Percentiles rank a stretch among this genome's conserved stretches.
Conservation (phyloP, 108 stramenopile genomes). For the Cyclotella atomus region DNA sequence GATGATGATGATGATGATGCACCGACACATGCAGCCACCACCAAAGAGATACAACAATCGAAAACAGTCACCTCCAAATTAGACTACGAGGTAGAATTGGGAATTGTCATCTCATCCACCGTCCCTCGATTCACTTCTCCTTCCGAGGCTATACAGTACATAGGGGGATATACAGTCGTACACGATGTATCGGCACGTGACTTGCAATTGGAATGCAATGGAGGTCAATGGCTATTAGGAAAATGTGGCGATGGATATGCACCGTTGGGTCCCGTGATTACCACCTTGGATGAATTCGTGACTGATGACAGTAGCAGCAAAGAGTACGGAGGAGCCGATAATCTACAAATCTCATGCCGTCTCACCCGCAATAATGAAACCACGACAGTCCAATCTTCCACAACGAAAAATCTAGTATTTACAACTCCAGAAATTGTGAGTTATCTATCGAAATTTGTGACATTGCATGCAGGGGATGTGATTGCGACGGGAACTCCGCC, state of each 20-base stretch:
- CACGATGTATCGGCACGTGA: conserved; percentile 70
- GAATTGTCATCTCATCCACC: conserved; percentile 55
- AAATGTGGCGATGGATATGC: conserved; percentile 63
- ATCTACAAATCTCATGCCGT: conserved; percentile 56
- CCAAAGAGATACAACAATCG: conserved; percentile 16
- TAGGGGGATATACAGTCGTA: conserved; percentile 67
- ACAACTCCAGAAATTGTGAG: conserved; percentile 49
- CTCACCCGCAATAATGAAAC: conserved; percentile 28
- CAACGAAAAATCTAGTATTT: conserved; percentile 58
- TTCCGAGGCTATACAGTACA: conserved; percentile 51
- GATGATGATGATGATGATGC: not conserved
- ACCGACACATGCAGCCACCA: conserved; percentile 23
- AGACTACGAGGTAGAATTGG: conserved; percentile 74
- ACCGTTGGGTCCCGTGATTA: conserved; percentile 66
- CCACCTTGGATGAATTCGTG: conserved; percentile 65
- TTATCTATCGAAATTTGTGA: conserved; percentile 65
- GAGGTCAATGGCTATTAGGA: conserved; percentile 71
- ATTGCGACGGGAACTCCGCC: conserved; percentile 75
- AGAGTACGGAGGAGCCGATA: conserved; percentile 44
- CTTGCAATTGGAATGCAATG: conserved; percentile 72
- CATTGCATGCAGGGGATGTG: conserved; percentile 65
- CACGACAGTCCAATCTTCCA: conserved; percentile 53
- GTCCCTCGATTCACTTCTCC: conserved; percentile 53
- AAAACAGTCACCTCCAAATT: conserved; percentile 49
- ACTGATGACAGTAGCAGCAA: too few species aligned